phyloP scores from a whole-genome alignment of 495 filamentous ascomycete species.

The Hypoxylon intermedium region DNA sequence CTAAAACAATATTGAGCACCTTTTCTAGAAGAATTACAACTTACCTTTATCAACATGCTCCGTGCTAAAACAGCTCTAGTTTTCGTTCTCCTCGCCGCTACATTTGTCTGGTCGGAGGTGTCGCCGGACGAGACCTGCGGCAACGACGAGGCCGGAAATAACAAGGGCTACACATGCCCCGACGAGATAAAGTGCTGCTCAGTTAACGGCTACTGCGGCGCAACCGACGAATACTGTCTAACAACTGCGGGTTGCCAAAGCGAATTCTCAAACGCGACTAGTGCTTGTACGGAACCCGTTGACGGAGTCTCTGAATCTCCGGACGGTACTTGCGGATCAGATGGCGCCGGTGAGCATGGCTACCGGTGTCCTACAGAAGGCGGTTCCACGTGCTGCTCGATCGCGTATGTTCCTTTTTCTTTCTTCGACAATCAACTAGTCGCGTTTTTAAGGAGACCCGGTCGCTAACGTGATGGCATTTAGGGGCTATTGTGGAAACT shows the following conservation, averaged over 20 bases:
- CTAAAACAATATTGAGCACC: no score
- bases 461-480: constrained; percentile 7
- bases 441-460: not conserved
- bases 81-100: constrained; percentile 32
- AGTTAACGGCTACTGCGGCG: constrained; percentile 46
- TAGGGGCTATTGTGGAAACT: constrained; percentile 49
- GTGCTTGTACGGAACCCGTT: constrained; percentile 41
- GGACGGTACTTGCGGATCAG: constrained; percentile 47
- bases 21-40: no score
- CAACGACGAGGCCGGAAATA: constrained; percentile 30
- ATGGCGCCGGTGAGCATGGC: constrained; percentile 41
- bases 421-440: not conserved
- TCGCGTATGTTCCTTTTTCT: constrained; percentile 34
- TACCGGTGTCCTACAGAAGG: constrained; percentile 42
- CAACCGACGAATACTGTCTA: constrained; percentile 46
- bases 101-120: constrained; percentile 43
- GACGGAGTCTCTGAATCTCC: constrained; percentile 38
- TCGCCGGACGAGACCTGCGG: constrained; percentile 49
- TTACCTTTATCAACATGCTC: constrained; percentile 21
- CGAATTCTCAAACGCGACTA: constrained; percentile 43
- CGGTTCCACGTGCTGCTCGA: constrained; percentile 41
- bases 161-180: constrained; percentile 47
- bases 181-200: constrained; percentile 45
- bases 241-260: constrained; percentile 45
- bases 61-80: constrained; percentile 11